These are phyloP conservation scores for Bruguiera hainesii DNA, from an alignment of 441 rosid genomes.

Conservation along the genomic window DNA sequence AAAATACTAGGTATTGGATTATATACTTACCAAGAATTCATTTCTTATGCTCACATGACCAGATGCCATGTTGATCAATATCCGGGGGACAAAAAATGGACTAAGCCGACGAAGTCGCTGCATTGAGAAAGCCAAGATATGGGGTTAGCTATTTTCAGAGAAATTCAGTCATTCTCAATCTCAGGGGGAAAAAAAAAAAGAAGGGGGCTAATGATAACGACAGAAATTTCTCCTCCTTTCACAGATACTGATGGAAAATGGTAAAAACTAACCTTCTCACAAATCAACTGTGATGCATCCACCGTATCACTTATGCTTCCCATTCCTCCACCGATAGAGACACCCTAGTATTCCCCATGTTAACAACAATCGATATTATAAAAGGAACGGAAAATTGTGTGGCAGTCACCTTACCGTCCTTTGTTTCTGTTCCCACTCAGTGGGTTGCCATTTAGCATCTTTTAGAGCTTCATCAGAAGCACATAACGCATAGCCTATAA, in stretches of 20 bases:
- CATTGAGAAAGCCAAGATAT: slow-evolving; percentile 26
- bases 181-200: neutral
- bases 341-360: slow-evolving; percentile 65
- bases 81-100: slow-evolving; percentile 88
- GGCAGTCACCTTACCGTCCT: slow-evolving; percentile 51
- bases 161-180: slow-evolving; percentile 9
- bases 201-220: neutral
- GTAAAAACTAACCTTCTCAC: slow-evolving; percentile 61
- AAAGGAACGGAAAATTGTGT: slow-evolving; percentile 12
- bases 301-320: slow-evolving; percentile 85
- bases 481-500: slow-evolving; percentile 84
- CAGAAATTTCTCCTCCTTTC: neutral
- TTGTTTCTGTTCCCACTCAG: slow-evolving; percentile 64
- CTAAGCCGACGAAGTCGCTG: slow-evolving; percentile 87
- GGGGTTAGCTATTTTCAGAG: slow-evolving; percentile 13
- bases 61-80: slow-evolving; percentile 91
- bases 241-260: slow-evolving; percentile 1
- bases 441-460: slow-evolving; percentile 79
- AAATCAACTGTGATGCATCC: slow-evolving; percentile 87
- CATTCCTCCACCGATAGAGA: slow-evolving; percentile 90
- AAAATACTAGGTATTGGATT: neutral
- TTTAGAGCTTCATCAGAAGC: slow-evolving; percentile 88
- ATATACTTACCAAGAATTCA: slow-evolving; percentile 74
- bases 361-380: slow-evolving; percentile 22
- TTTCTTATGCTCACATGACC: slow-evolving; percentile 95